phyloP scores from a whole-genome alignment of 2,329 filamentous ascomycete species.

The Pseudopithomyces chartarum region DNA sequence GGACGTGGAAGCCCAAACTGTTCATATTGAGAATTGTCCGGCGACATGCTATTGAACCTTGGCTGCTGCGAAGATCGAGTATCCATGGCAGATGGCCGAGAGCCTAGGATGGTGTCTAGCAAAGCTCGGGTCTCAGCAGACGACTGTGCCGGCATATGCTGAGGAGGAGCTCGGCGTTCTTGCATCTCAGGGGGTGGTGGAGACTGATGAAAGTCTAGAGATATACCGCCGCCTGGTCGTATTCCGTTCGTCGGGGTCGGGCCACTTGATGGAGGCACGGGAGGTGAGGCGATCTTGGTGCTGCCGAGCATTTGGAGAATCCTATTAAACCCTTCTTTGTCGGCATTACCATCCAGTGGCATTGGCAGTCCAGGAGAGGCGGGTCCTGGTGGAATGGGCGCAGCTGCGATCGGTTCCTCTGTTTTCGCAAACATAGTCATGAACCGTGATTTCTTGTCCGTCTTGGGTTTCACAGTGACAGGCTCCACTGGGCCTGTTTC shows the following conservation, averaged over 20 bases:
- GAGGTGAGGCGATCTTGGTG: slow-evolving; percentile 26
- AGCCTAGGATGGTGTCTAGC: slow-evolving; percentile 42
- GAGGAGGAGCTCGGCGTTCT: slow-evolving; percentile 25
- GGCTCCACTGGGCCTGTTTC: slow-evolving; percentile 37
- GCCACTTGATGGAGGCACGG: slow-evolving; percentile 20
- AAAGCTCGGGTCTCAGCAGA: slow-evolving; percentile 41
- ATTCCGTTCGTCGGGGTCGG: slow-evolving; percentile 32
- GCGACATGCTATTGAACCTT: slow-evolving; percentile 42
- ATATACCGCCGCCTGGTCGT: slow-evolving; percentile 35
- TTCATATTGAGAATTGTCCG: slow-evolving; percentile 36
- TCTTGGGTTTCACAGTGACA: slow-evolving; percentile 50
- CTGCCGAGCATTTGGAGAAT: slow-evolving; percentile 80
- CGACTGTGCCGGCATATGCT: slow-evolving; percentile 29
- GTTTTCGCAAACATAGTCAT: slow-evolving; percentile 69
- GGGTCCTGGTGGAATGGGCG: slow-evolving; percentile 18
- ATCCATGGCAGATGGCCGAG: slow-evolving; percentile 35
- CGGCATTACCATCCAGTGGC: slow-evolving; percentile 58
- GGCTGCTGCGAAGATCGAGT: slow-evolving; percentile 34
- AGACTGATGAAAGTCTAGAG: slow-evolving; percentile 39
- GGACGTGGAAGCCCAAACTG: slow-evolving; percentile 37
- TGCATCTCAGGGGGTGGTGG: slow-evolving; percentile 35
- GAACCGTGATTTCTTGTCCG: slow-evolving; percentile 80
- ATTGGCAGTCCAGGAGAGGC: slow-evolving; percentile 26
- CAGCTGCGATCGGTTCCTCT: slow-evolving; percentile 36
- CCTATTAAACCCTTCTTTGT: slow-evolving; percentile 84